Base-by-base conservation (phyloP, 1,284 basidiomycete species). In the Phenoliferia sp. region DNA sequence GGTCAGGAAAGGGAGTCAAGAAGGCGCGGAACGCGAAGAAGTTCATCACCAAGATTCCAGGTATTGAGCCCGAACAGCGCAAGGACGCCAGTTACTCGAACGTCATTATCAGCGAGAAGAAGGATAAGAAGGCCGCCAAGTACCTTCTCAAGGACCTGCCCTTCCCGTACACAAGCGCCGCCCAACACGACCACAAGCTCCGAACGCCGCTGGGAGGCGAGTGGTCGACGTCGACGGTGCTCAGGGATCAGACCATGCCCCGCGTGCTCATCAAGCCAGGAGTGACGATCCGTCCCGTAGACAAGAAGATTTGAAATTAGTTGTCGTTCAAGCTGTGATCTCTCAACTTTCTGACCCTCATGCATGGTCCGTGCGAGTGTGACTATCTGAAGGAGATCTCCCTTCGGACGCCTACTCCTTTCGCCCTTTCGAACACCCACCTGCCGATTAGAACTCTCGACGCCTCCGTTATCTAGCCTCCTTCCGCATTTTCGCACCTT, bases 31-130 rank as follows among this genome's bases (percentile, higher is more conserved):
- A 78, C 52, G 69, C 78, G 48, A 77, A 80, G 59, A 86, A 84
- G 72, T 83, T 88, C 69, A 84, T 94, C 78, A 92, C 92, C 78
- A 88, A 88, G 76, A 80, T 90, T 26, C 84, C 90, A 0, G 94
- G 95, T 10, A 82, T 97, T 64, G 87, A 88, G 69, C 88, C 90
- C 0, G 81, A 82, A 5, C 81, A 87, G 61, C 89, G 96, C 59
- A 88, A 90, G 57, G 96, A 99, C 80, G 88, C 88, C 69, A 83
- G 83, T 62, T 90, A 92, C 77, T 83, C 86, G 10, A 88, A 96
- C 78, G 87, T 99, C 73, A 96, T 99, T 81, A 91, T 99, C 76
- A 91, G 90, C 1, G 94, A 99, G 80, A 90, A 89, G 77, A 86
- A 88, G 65, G 94, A 98, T 81, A 94, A 93, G 82, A 97, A 97